Evolutionary conservation across 106 monocot species (phyloP).

Genomic region (Dioscorea alata): DNA sequence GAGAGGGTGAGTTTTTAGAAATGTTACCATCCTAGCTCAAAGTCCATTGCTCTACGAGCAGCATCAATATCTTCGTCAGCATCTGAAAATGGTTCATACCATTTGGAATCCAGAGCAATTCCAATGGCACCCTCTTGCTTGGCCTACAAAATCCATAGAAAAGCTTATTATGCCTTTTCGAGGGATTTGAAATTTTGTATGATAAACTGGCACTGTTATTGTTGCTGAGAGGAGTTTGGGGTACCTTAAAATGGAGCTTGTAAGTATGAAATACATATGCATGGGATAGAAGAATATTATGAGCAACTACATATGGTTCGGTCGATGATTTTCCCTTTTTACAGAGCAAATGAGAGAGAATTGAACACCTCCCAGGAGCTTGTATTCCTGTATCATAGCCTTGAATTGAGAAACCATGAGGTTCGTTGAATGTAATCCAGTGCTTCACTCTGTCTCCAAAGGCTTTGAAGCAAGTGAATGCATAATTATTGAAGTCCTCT

Average conservation of each 20-base stretch:
- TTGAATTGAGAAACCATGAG: slow-evolving; percentile 48
- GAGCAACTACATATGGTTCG: slow-evolving; percentile 74
- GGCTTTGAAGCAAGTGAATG: slow-evolving; percentile 54
- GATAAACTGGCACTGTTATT: background rate
- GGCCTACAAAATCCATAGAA: slow-evolving; percentile 16
- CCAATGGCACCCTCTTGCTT: slow-evolving; percentile 50
- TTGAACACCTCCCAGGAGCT: slow-evolving; percentile 74
- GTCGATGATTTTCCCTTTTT: slow-evolving; percentile 57
- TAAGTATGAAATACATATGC: slow-evolving; percentile 55
- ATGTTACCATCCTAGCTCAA: slow-evolving; percentile 74
- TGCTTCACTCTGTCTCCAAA: slow-evolving; percentile 87
- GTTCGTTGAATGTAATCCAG: slow-evolving; percentile 86
- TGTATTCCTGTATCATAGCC: slow-evolving; percentile 71
- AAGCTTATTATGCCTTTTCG: no score
- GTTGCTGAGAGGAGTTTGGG: background rate
- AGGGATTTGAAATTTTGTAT: no score
- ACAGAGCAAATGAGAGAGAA: slow-evolving; percentile 52
- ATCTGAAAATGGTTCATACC: slow-evolving; percentile 67
- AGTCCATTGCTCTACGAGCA: slow-evolving; percentile 69
- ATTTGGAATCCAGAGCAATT: slow-evolving; percentile 59
- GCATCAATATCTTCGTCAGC: slow-evolving; percentile 52
- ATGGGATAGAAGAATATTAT: slow-evolving; percentile 76
- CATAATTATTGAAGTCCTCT: slow-evolving; percentile 51
- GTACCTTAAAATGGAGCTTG: slow-evolving; percentile 59
- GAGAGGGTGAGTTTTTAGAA: no score